These are phyloP conservation scores for Plenodomus tracheiphilus DNA, from an alignment of 2,329 filamentous ascomycete species.

Conservation along the genomic window DNA sequence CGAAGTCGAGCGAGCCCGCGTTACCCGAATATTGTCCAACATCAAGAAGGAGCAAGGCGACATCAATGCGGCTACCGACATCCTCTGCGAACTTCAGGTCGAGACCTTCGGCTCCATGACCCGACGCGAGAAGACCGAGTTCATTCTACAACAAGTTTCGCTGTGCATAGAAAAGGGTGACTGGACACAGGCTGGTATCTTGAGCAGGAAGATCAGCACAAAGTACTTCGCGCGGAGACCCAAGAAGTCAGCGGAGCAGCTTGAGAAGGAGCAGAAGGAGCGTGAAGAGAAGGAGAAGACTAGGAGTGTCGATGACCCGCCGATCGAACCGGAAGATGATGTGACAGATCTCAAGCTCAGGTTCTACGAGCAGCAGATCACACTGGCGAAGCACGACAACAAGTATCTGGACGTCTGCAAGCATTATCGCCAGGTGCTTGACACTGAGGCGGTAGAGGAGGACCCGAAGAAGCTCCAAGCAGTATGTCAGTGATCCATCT, in stretches of 20 bases:
- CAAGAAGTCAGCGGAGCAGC: conserved; percentile 85
- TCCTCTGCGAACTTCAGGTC: conserved; percentile 95
- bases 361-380: conserved; percentile 98
- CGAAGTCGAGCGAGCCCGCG: conserved; percentile 93
- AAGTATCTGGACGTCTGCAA: conserved; percentile 99
- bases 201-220: conserved; percentile 96
- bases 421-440: conserved; percentile 93
- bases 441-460: conserved; percentile 93
- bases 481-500: conserved; percentile 56
- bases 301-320: conserved; percentile 74
- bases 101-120: conserved; percentile 99
- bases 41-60: conserved; percentile 98
- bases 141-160: conserved; percentile 91
- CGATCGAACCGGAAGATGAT: conserved; percentile 79
- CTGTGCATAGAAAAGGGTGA: conserved; percentile 95
- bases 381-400: conserved; percentile 91
- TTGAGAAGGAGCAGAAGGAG: conserved; percentile 89
- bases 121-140: conserved; percentile 95
- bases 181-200: conserved; percentile 92
- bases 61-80: conserved; percentile 84
- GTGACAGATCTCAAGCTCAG: conserved; percentile 94
- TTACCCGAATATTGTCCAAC: conserved; percentile 92
- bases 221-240: conserved; percentile 86
- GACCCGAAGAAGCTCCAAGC: conserved; percentile 83
- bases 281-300: conserved; percentile 81